These are phyloP conservation scores for Eucalyptus rudis DNA, from an alignment of 345 rosid genomes.

Conservation along the genomic window DNA sequence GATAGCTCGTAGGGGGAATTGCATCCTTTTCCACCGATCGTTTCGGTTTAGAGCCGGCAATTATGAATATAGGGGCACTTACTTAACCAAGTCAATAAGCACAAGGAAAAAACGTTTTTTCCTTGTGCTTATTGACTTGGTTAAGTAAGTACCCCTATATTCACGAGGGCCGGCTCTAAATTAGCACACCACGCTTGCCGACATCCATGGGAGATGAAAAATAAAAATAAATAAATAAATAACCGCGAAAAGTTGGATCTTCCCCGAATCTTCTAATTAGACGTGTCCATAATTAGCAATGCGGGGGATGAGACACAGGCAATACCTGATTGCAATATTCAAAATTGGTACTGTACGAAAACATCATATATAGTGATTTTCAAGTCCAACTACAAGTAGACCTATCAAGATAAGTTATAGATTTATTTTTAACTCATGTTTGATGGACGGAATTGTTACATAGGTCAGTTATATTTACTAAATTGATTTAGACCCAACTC, in stretches of 20 bases:
- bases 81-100: no score
- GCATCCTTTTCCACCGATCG: not conserved
- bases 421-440: no score
- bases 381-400: fast-evolving
- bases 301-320: not conserved
- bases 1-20: not conserved
- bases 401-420: no score
- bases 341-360: fast-evolving
- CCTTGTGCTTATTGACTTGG: not conserved
- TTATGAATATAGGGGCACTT: no score
- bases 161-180: not conserved
- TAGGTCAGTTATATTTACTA: not conserved
- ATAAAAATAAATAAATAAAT: no score
- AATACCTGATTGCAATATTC: no score
- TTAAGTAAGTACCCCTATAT: not conserved
- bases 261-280: not conserved
- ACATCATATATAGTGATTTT: not conserved
- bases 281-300: not conserved
- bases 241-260: not conserved
- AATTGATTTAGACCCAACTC: not conserved
- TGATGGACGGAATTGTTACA: not conserved
- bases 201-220: not conserved
- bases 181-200: not conserved
- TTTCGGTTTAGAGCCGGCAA: no score
- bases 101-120: no score